Evolutionary conservation across 768 basidiomycete species (phyloP).

Genomic region (Lactifluus volemus): DNA sequence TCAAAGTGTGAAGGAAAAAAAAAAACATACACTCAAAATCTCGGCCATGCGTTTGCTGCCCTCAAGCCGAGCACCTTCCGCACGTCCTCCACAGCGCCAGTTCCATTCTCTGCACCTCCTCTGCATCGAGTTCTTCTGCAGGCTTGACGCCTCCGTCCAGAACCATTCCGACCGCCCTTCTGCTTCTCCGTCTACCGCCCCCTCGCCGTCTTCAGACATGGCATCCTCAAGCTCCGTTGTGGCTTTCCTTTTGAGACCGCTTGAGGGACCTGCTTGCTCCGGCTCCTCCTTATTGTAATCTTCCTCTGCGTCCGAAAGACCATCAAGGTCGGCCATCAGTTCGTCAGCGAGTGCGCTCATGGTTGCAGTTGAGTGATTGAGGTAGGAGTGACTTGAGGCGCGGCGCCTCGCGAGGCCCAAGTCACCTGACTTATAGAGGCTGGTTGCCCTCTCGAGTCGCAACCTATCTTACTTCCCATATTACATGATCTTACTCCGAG

Average conservation of each 20-base stretch:
- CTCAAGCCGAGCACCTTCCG: slow-evolving; percentile 82
- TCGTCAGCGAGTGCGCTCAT: slow-evolving; percentile 89
- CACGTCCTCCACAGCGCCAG: slow-evolving; percentile 80
- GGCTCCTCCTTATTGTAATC: slow-evolving; percentile 37
- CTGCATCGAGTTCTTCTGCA: slow-evolving; percentile 91
- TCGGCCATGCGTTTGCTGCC: slow-evolving; percentile 85
- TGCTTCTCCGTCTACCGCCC: slow-evolving; percentile 34
- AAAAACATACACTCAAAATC: slow-evolving; percentile 56
- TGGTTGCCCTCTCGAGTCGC: too few relatives aligned
- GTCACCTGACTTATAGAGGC: slow-evolving; percentile 5
- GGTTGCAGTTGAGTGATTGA: neutral
- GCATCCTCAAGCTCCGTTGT: slow-evolving; percentile 40
- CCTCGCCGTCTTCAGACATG: slow-evolving; percentile 48
- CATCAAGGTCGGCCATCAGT: slow-evolving; percentile 86
- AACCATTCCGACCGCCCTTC: slow-evolving; percentile 47
- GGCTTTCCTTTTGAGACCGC: slow-evolving; percentile 58
- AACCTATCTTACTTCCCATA: too few relatives aligned
- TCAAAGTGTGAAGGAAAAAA: neutral
- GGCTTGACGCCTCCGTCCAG: slow-evolving; percentile 84
- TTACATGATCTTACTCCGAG: too few relatives aligned
- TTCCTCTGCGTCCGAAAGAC: slow-evolving; percentile 55
- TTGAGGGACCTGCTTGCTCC: slow-evolving; percentile 24
- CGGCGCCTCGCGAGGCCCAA: neutral
- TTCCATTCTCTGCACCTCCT: slow-evolving; percentile 94
- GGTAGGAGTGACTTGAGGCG: neutral